A percentile compares a stretch with the other conserved stretches of the same genome.
Conservation (phyloP, 75 land plant genomes). For the Pinus albicaulis region DNA sequence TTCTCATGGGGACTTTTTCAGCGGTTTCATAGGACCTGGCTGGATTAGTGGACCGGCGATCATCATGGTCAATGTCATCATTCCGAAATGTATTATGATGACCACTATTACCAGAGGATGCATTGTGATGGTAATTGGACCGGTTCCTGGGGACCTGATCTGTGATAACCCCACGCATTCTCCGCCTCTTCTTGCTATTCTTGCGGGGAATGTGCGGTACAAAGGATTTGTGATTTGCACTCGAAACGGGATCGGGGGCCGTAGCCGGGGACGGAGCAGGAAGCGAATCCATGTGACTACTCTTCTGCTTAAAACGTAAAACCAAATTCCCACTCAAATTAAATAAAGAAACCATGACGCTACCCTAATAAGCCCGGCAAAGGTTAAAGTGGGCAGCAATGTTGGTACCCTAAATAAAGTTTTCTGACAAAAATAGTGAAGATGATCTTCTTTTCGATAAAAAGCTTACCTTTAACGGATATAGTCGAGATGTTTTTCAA, state of each 20-base stretch:
- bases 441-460: background rate
- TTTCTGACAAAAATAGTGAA: background rate
- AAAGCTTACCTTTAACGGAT: background rate
- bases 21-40: background rate
- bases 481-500: background rate
- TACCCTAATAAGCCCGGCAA: background rate
- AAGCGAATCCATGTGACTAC: background rate
- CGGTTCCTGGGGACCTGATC: background rate
- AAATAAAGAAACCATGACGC: background rate
- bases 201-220: constrained; percentile 3
- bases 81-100: background rate
- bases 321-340: background rate
- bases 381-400: background rate
- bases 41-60: background rate
- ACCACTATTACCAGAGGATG: too few relatives aligned
- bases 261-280: background rate
- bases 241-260: background rate
- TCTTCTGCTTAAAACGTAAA: background rate
- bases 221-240: background rate
- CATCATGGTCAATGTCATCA: background rate
- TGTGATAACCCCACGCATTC: constrained; percentile 4
- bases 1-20: background rate
- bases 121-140: background rate
- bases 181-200: background rate
- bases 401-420: background rate